A percentile compares a stretch with the other conserved stretches of the same genome.
These are phyloP conservation scores for Colletotrichum plurivorum DNA, from an alignment of 2,329 filamentous ascomycete species.

Conservation along the genomic window DNA sequence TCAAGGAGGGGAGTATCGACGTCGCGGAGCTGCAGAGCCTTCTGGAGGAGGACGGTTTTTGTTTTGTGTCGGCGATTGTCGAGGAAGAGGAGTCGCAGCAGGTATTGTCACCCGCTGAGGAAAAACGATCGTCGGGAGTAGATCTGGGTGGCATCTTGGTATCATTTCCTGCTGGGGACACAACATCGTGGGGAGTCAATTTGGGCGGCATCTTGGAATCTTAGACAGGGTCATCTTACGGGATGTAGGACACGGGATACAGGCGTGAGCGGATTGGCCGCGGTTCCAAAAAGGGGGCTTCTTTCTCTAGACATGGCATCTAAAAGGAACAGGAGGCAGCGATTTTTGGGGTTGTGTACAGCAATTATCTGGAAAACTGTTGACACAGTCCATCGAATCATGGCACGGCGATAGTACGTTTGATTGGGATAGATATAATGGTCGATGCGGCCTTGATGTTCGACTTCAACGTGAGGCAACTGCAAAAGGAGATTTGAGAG, in stretches of 20 bases:
- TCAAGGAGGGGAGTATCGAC: neutral
- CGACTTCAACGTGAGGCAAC: too few relatives aligned
- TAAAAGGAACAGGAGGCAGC: too few relatives aligned
- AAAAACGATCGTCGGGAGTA: conserved; percentile 3
- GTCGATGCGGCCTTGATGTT: too few relatives aligned
- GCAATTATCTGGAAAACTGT: too few relatives aligned
- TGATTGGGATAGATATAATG: too few relatives aligned
- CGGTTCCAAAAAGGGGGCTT: neutral
- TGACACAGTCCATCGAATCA: too few relatives aligned
- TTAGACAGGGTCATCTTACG: neutral
- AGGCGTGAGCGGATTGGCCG: neutral
- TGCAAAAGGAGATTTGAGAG: too few relatives aligned
- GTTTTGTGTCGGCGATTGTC: neutral
- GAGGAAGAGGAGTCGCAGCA: neutral
- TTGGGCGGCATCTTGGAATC: conserved; percentile 6
- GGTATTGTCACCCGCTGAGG: neutral
- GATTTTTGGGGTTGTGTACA: too few relatives aligned
- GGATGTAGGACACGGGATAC: neutral
- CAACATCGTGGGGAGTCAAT: conserved; percentile 5
- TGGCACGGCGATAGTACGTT: too few relatives aligned
- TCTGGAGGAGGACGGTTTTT: neutral
- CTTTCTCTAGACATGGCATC: too few relatives aligned
- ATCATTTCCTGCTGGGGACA: too few relatives aligned
- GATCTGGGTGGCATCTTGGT: conserved; percentile 9
- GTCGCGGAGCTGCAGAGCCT: neutral